Evolutionary conservation across 2,329 filamentous ascomycete species (phyloP), one percentile per base, ranked within the genome.

Genomic region (Pyricularia pennisetigena): DNA sequence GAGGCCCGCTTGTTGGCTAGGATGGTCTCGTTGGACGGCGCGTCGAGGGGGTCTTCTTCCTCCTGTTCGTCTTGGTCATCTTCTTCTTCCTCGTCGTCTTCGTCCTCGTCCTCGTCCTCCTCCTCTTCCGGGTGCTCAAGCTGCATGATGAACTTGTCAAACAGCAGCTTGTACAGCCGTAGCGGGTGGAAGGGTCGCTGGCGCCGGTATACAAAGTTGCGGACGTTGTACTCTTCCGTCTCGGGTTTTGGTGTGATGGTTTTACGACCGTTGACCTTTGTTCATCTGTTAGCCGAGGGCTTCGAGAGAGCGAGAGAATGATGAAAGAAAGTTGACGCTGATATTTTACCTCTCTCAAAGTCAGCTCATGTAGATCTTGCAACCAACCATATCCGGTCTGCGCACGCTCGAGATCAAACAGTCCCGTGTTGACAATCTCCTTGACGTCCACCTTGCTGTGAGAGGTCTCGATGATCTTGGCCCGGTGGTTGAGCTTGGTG

Each of bases 211-310:
- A 92, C 86, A 71, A 91, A 91, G 74, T 86, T 92, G 49, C 86
- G 84, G 12, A 92, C 88, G 8, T 88, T 88, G 73, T 91, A 91
- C 80, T 91, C 89, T 68, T 91, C 82, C 0, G 88, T 91, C 77
- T 92, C 89, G 0, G 89, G 90, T 74, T 86, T 90, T 0, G 88
- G 88, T 0, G 86, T 87, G 66, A 89, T 74, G 2, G 83, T 82
- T 29, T 86, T 85, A 20, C 76, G 76, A 0, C 80, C 81, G 64
- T 82, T 82, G 49, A 82, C 78, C 78, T 80, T 24, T 7, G 14
- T 7, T 12, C 1, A 0, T n/a, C 1, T 14, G 59, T 62, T 20
- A 62, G 59, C 7, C 2, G 23, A 16, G 12, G 2, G 26, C 10
- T 41, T n/a, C 26, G 14, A 14, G 10, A 7, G 23, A 1, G 14